These are phyloP conservation scores for Anthostomella pinea DNA, from an alignment of 2,329 filamentous ascomycete species.

Conservation along the genomic window DNA sequence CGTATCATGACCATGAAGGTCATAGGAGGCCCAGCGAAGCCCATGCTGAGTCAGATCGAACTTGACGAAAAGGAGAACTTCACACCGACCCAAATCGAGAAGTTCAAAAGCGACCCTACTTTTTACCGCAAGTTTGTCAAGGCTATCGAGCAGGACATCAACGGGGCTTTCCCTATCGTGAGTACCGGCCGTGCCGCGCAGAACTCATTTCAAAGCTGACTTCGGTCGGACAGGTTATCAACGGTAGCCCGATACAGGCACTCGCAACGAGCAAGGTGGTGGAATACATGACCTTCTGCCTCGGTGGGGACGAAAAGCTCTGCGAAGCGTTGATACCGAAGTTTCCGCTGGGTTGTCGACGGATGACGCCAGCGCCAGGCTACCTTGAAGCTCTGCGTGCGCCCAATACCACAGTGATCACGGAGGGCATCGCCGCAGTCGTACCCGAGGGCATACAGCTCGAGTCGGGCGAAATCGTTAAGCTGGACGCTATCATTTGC, in stretches of 20 bases:
- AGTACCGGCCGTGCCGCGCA: constrained; percentile 15
- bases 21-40: constrained; percentile 35
- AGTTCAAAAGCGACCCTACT: constrained; percentile 43
- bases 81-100: constrained; percentile 41
- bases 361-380: constrained; percentile 49
- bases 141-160: constrained; percentile 44
- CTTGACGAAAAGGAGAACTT: constrained; percentile 44
- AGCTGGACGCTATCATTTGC: constrained; percentile 55
- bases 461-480: constrained; percentile 44
- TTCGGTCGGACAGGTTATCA: constrained; percentile 32
- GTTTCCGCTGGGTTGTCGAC: constrained; percentile 46
- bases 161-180: constrained; percentile 42
- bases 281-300: constrained; percentile 46
- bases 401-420: constrained; percentile 48
- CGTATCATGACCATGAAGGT: constrained; percentile 36
- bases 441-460: constrained; percentile 48
- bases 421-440: constrained; percentile 43
- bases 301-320: constrained; percentile 48
- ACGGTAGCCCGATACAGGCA: constrained; percentile 39
- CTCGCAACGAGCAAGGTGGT: constrained; percentile 40
- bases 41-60: constrained; percentile 38
- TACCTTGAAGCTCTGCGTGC: constrained; percentile 47
- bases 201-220: constrained; percentile 6
- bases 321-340: constrained; percentile 50
- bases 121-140: constrained; percentile 47